Base-by-base conservation (phyloP, 2,329 filamentous ascomycete genomes). In the Bretziella fagacearum region DNA sequence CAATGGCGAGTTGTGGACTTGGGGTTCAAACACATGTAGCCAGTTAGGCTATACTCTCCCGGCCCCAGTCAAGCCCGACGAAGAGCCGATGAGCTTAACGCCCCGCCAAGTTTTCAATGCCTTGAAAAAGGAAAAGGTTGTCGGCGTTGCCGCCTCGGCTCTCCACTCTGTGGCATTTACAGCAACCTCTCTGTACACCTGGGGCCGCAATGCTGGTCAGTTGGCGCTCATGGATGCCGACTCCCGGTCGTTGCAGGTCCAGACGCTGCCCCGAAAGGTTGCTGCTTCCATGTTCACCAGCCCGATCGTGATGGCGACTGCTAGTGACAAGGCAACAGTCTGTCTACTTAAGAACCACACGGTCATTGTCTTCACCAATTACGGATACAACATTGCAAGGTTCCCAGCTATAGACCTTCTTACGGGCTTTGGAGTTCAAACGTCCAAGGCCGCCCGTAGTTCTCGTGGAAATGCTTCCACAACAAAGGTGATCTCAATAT, bases 141-240 rank as follows among this genome's bases (percentile, higher is more conserved):
- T 83, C 18, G 91, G 91, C 1, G 74, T 87, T 48, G 86, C 91
- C 2, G 89, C 91, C 5, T 96, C 91, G 1, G 71, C 84, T 0
- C 78, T 93, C 32, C 91, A 98, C 62, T 96, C 91, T 0, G 87
- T 93, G 2, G 84, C 85, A 0, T 82, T 91, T 56, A 95, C 85
- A 0, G 70, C 73, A 1, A 75, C 77, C 1, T 84, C 84, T 1
- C 65, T 98, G 1, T 98, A 84, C 58, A 93, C 85, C 2, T 98
- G 93, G 70, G 91, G 91, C 18, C 93, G 91, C 56, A 98, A 96
- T 56, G 78, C 86, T 55, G 91, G 91, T 1, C 91, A 98, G 60
- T 72, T 98, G 40, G 91, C 86, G 4, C 71, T 98, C 46, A 86
- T 95, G 65, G 91, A 95, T 59, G 89, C 91, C 0, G 89, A 96